Percentiles rank a stretch among this genome's conserved stretches.
These are phyloP conservation scores for Pseudozyma sp. DNA, from an alignment of 1,284 basidiomycete genomes.

Conservation along the genomic window DNA sequence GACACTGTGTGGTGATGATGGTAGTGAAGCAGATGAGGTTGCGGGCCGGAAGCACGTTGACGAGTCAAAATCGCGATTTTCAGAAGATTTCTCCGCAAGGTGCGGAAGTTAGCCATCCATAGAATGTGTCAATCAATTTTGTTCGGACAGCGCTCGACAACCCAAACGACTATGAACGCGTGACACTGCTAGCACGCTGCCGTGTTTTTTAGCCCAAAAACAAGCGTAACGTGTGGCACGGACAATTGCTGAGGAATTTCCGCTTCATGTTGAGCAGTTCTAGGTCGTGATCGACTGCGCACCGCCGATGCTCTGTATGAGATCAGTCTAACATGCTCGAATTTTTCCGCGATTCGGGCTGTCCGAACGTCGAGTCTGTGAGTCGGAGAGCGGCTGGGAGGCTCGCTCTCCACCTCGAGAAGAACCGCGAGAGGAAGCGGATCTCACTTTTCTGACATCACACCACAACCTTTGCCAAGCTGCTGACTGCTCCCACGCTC, in stretches of 20 bases:
- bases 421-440: not conserved
- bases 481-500: conserved; percentile 4
- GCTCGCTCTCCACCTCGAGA: conserved; percentile 3
- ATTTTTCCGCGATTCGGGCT: not conserved
- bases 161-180: no score
- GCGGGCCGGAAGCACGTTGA: no score
- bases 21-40: not conserved
- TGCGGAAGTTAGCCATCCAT: not conserved
- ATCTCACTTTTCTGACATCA: not conserved
- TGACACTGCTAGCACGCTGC: no score
- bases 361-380: conserved; percentile 19
- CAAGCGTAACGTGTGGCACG: no score
- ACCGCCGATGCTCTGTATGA: not conserved
- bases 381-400: not conserved
- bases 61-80: not conserved
- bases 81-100: conserved; percentile 19
- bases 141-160: no score
- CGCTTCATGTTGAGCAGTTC: not conserved
- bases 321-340: conserved; percentile 10
- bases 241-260: no score
- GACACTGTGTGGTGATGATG: no score
- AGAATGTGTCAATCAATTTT: not conserved
- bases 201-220: no score
- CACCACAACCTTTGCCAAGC: conserved; percentile 7
- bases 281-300: conserved; percentile 21